Conservation (phyloP, 129 eudicot species). For the Saussurea involucrata region DNA sequence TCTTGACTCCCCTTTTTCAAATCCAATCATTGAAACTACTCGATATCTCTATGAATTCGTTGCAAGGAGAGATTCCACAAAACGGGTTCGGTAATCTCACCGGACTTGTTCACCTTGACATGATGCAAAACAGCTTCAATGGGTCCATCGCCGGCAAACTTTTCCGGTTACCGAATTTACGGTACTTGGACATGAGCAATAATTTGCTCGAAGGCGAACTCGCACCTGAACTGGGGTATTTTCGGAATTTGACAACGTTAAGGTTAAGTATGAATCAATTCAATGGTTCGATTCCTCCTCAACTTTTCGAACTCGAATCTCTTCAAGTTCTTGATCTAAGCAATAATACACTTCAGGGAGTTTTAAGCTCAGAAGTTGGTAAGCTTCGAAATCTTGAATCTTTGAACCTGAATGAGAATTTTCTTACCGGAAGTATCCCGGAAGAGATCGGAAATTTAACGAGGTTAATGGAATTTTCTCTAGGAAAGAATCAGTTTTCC, state of each 20-base stretch:
- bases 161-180: constrained; percentile 29
- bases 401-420: constrained; percentile 39
- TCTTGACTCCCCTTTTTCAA: constrained; percentile 42
- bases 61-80: constrained; percentile 34
- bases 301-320: constrained; percentile 26
- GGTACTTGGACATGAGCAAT: constrained; percentile 40
- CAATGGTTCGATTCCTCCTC: constrained; percentile 35
- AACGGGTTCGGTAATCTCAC: constrained; percentile 47
- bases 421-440: constrained; percentile 34
- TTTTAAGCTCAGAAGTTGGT: constrained; percentile 34
- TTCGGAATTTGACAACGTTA: constrained; percentile 26
- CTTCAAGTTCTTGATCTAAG: constrained; percentile 45
- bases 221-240: constrained; percentile 22
- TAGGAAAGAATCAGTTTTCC: constrained; percentile 36
- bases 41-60: constrained; percentile 38
- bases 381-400: constrained; percentile 31
- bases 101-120: constrained; percentile 48
- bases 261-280: constrained; percentile 31
- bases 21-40: constrained; percentile 32
- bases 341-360: constrained; percentile 34
- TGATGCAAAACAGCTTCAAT: constrained; percentile 38
- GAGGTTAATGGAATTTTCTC: constrained; percentile 30
- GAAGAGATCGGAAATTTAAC: constrained; percentile 43
- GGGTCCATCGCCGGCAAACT: constrained; percentile 40
- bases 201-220: constrained; percentile 39